phyloP scores from a whole-genome alignment of 148 eudicot genomes.

The Gaultheria prostrata region DNA sequence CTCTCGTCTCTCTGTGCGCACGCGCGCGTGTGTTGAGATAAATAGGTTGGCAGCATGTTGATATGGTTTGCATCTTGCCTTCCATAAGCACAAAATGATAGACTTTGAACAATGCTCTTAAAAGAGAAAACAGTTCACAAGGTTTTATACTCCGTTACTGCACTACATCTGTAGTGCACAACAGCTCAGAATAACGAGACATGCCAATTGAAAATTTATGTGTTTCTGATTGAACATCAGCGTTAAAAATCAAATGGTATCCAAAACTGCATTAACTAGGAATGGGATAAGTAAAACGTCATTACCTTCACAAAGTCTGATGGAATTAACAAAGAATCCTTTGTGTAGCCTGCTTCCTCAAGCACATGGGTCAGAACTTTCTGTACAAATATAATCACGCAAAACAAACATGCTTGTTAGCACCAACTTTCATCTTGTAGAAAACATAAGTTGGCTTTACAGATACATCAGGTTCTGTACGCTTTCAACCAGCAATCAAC shows the following conservation, averaged over 20 bases:
- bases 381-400: slow-evolving; percentile 23
- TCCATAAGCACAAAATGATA: neutral
- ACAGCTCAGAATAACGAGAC: neutral
- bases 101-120: neutral
- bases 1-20: neutral
- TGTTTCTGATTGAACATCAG: neutral
- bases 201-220: neutral
- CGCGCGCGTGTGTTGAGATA: neutral
- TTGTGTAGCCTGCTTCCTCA: slow-evolving; percentile 55
- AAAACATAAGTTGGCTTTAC: neutral
- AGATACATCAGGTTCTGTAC: neutral
- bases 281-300: neutral
- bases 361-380: slow-evolving; percentile 49
- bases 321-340: slow-evolving; percentile 38
- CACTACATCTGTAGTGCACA: neutral
- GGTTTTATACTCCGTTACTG: neutral
- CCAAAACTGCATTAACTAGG: neutral
- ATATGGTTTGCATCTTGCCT: neutral
- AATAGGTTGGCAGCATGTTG: neutral
- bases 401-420: neutral
- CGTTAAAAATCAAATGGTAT: neutral
- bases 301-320: slow-evolving; percentile 56
- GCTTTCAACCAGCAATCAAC: neutral
- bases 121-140: neutral
- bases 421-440: neutral